A percentile compares a stretch with the other conserved stretches of the same genome.
Evolutionary conservation across 768 basidiomycete genomes (phyloP).

Genomic region (Rhodotorula taiwanensis): DNA sequence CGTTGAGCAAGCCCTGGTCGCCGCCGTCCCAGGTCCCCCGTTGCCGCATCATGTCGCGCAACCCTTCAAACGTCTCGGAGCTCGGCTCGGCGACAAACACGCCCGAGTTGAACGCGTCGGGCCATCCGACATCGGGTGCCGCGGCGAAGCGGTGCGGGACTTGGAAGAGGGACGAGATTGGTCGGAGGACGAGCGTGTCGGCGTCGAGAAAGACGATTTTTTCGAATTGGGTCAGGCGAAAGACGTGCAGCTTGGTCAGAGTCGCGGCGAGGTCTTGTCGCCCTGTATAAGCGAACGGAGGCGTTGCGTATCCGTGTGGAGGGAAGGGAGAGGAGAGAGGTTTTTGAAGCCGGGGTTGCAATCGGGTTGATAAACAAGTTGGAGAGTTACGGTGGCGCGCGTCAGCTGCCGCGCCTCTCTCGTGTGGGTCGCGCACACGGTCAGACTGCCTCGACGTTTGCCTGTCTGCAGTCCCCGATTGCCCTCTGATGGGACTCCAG

Average conservation of each 20-base stretch:
- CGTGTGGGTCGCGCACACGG: too few relatives aligned
- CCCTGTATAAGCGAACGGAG: conserved; percentile 51
- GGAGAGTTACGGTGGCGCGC: too few relatives aligned
- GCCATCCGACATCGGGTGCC: conserved; percentile 96
- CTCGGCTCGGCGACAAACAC: conserved; percentile 79
- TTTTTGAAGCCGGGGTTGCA: conserved; percentile 22
- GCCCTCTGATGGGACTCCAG: too few relatives aligned
- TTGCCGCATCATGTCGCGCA: conserved; percentile 62
- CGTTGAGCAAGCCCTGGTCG: conserved; percentile 95
- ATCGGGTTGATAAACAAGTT: background rate
- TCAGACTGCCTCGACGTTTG: too few relatives aligned
- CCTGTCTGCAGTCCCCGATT: too few relatives aligned
- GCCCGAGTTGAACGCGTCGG: conserved; percentile 98
- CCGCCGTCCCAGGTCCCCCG: conserved; percentile 95
- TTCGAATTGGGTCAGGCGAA: conserved; percentile 77
- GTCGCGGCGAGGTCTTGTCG: conserved; percentile 88
- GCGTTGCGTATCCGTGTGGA: background rate
- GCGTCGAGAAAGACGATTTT: conserved; percentile 89
- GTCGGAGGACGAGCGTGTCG: conserved; percentile 78
- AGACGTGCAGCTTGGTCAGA: conserved; percentile 92
- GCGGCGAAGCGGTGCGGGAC: conserved; percentile 73
- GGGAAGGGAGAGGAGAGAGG: background rate
- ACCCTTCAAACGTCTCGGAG: conserved; percentile 69
- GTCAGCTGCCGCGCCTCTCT: too few relatives aligned
- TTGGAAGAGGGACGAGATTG: conserved; percentile 85